phyloP scores from a whole-genome alignment of 306 rosid species.

The Oxytropis ochrocephala region DNA sequence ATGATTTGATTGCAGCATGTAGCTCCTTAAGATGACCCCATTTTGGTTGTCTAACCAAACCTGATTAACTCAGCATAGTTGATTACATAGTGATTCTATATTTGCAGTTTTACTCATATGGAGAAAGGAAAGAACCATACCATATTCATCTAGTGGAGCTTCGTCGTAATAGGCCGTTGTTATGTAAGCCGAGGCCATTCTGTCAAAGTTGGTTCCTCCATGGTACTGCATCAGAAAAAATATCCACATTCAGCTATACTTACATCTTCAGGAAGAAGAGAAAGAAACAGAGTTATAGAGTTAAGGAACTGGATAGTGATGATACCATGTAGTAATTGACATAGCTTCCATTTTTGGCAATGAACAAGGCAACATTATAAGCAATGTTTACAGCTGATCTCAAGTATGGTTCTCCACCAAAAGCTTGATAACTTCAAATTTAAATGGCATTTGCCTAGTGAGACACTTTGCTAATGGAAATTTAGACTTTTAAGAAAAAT shows the following conservation, averaged over 20 bases:
- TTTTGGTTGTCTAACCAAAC: slow-evolving; percentile 58
- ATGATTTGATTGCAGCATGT: slow-evolving; percentile 57
- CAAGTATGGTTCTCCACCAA: slow-evolving; percentile 32
- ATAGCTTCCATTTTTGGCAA: slow-evolving; percentile 54
- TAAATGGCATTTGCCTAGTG: neutral
- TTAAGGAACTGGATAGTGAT: neutral
- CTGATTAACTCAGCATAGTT: slow-evolving; percentile 27
- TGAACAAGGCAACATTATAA: slow-evolving; percentile 43
- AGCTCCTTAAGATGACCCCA: slow-evolving; percentile 75
- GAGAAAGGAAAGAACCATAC: slow-evolving; percentile 20
- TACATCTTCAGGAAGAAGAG: neutral
- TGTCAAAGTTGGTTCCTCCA: slow-evolving; percentile 54
- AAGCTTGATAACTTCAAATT: slow-evolving; percentile 34
- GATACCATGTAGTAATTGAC: slow-evolving; percentile 56
- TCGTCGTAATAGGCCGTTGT: slow-evolving; percentile 41
- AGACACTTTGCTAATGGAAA: neutral
- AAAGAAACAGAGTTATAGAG: neutral
- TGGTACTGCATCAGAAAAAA: slow-evolving; percentile 34
- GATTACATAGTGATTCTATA: neutral
- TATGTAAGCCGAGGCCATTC: slow-evolving; percentile 32
- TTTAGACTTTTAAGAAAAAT: neutral
- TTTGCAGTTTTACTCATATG: neutral
- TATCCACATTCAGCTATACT: neutral
- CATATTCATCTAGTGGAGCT: slow-evolving; percentile 52
- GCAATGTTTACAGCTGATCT: slow-evolving; percentile 50